These are phyloP conservation scores for Telfairia occidentalis DNA, from an alignment of 331 rosid genomes.

Conservation along the genomic window DNA sequence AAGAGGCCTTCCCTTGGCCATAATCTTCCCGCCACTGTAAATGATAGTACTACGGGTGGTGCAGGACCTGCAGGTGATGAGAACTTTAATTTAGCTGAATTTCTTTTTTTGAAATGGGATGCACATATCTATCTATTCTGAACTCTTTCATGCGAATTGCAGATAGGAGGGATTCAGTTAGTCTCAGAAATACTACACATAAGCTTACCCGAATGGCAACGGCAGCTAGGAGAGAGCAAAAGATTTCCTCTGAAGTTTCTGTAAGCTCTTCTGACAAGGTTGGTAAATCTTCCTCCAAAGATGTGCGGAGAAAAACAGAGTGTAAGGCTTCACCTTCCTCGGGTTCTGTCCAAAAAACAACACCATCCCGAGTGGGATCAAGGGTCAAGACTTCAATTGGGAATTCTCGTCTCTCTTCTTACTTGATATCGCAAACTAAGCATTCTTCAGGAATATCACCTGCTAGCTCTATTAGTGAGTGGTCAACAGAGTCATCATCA, in stretches of 20 bases:
- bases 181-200: slow-evolving; percentile 29
- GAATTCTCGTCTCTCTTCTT: slow-evolving; percentile 30
- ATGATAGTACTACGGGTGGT: slow-evolving; percentile 27
- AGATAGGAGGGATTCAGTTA: slow-evolving; percentile 45
- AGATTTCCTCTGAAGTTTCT: slow-evolving; percentile 21
- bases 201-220: slow-evolving; percentile 19
- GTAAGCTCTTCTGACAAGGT: slow-evolving; percentile 28
- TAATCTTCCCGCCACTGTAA: slow-evolving; percentile 29
- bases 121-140: neutral
- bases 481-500: slow-evolving; percentile 85
- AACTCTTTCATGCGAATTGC: slow-evolving; percentile 11
- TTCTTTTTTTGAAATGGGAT: neutral
- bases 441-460: slow-evolving; percentile 61
- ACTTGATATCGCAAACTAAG: slow-evolving; percentile 36
- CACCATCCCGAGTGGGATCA: slow-evolving; percentile 35
- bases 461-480: slow-evolving; percentile 76
- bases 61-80: slow-evolving; percentile 37
- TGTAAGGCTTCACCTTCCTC: slow-evolving; percentile 29
- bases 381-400: slow-evolving; percentile 31
- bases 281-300: slow-evolving; percentile 36
- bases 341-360: slow-evolving; percentile 34
- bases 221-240: slow-evolving; percentile 31
- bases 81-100: slow-evolving; percentile 16
- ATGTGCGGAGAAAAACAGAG: slow-evolving; percentile 31
- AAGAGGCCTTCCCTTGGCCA: slow-evolving; percentile 61